Conservation (phyloP, 768 basidiomycete genomes). For the Termitomyces sp. region DNA sequence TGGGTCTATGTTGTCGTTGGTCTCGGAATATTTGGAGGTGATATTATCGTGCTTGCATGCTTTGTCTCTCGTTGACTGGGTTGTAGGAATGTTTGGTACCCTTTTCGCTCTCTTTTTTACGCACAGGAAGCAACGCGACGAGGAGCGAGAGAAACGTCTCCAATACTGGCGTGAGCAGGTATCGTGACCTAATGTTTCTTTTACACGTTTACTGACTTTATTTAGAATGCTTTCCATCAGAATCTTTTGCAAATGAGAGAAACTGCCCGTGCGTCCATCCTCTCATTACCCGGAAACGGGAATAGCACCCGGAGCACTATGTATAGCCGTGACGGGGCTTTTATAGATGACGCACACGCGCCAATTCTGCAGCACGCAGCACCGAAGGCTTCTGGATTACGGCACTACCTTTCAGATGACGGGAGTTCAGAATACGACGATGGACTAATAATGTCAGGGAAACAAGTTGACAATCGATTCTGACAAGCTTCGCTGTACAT, state of each 20-base stretch:
- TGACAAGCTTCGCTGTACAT: slow-evolving; percentile 14
- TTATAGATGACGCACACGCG: slow-evolving; percentile 48
- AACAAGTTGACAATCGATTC: slow-evolving; percentile 30
- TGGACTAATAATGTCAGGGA: slow-evolving; percentile 36
- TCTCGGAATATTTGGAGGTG: slow-evolving; percentile 68
- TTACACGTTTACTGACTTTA: background rate
- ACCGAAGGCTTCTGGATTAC: slow-evolving; percentile 51
- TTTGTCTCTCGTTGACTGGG: background rate
- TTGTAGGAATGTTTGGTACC: slow-evolving; percentile 67
- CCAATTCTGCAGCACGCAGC: slow-evolving; percentile 46
- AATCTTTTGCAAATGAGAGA: slow-evolving; percentile 78
- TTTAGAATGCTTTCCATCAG: slow-evolving; percentile 72
- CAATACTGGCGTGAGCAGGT: slow-evolving; percentile 92
- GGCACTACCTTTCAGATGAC: slow-evolving; percentile 46
- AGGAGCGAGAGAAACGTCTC: slow-evolving; percentile 75
- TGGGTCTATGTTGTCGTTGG: slow-evolving; percentile 74
- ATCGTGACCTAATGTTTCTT: background rate
- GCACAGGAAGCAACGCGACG: slow-evolving; percentile 66
- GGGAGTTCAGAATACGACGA: slow-evolving; percentile 46
- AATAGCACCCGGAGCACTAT: slow-evolving; percentile 43
- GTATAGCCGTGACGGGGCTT: slow-evolving; percentile 40
- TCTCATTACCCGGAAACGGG: slow-evolving; percentile 44
- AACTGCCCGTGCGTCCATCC: slow-evolving; percentile 60
- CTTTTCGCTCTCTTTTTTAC: slow-evolving; percentile 62
- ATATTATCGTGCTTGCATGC: slow-evolving; percentile 15